Evolutionary conservation across 352 stramenopile species (phyloP), one percentile per base, ranked within the genome.

Genomic region (Globisporangium iwayamae): DNA sequence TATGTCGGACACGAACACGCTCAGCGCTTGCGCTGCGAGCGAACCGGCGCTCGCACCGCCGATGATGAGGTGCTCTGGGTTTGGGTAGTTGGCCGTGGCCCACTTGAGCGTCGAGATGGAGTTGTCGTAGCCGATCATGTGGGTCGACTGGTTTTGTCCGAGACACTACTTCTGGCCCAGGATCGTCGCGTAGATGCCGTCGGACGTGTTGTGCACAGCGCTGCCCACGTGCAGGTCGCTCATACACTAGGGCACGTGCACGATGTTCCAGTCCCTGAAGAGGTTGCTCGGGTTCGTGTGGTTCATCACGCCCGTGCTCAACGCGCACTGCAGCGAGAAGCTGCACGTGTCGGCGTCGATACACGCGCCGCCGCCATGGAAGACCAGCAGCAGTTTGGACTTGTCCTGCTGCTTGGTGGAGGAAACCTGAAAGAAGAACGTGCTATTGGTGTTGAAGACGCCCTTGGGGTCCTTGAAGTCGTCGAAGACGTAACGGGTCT

Each of bases 261-360:
- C 75, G 56, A 90, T 77, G 69, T 86, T 86, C 80, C 80, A 91
- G 67, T 89, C 80, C 54, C 76, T 77, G 62, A 90, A 90, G 43
- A 81, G 52, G 63, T 90, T 91, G 56, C 74, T 61, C n/a, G 61
- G 48, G 32, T 86, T 56, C 22, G 78, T 75, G 4, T 66, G 66
- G 58, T 88, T 74, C 30, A 89, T 54, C 16, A 91, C 62, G 34
- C 82, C 82, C 1, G 62, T 53, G 3, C 55, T 66, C 0, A 79
- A 45, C n/a, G 75, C 74, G 41, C 81, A 89, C 60, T 87, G 78
- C 47, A 87, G 56, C 0, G 62, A 66, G 48, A 89, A 89, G 46
- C 68, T 74, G 67, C 82, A 91, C 36, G 78, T 89, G 48, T 77
- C 56, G 64, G 73, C 46, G 59, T 89, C 78, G 22, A 79, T 64